phyloP scores from a whole-genome alignment of 1,139 yeast genomes.

The Dujonia santamariae region DNA sequence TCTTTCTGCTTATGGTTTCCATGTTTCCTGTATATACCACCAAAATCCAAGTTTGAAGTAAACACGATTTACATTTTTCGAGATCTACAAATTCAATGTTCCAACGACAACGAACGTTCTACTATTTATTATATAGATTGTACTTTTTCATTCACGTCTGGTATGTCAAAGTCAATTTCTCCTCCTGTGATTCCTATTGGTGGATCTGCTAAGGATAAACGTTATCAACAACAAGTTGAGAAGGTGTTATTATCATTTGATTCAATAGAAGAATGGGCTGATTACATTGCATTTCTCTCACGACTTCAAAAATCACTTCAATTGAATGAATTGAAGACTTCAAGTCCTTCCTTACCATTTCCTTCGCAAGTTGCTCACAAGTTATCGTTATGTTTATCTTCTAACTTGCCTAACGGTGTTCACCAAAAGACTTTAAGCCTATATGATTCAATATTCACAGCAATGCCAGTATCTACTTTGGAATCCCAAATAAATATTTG shows the following conservation, averaged over 20 bases:
- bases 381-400: conserved; percentile 66
- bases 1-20: too few species aligned
- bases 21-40: too few species aligned
- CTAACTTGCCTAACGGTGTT: conserved; percentile 88
- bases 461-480: conserved; percentile 50
- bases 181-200: conserved; percentile 1
- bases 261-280: conserved; percentile 97
- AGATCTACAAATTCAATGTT: too few species aligned
- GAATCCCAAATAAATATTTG: conserved; percentile 59
- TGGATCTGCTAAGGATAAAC: conserved; percentile 57
- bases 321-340: conserved; percentile 26
- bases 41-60: too few species aligned
- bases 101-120: too few species aligned
- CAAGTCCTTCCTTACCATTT: conserved; percentile 45
- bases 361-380: conserved; percentile 43
- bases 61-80: too few species aligned
- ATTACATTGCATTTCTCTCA: conserved; percentile 84
- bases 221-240: conserved; percentile 64
- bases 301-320: conserved; percentile 69
- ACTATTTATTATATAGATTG: too few species aligned
- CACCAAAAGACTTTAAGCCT: conserved; percentile 84
- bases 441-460: conserved; percentile 65
- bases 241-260: conserved; percentile 79
- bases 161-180: conserved; percentile 1
- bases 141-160: too few species aligned